These are phyloP conservation scores for Coprinopsis strossmayeri DNA, from an alignment of 768 basidiomycete genomes.

Conservation along the genomic window DNA sequence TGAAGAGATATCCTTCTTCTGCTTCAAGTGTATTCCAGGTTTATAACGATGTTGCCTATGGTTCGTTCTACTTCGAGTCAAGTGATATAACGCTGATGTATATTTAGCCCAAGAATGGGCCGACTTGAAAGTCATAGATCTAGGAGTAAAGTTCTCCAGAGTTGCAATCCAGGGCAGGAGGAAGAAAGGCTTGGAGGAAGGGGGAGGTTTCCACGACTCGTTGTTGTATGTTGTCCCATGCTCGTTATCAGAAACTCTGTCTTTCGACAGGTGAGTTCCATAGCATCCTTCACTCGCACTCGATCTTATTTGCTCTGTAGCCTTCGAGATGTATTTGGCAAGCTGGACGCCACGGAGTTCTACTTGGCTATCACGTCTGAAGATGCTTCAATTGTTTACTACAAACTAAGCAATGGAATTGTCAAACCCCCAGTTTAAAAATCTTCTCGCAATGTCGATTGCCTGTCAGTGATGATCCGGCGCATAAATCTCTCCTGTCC, in stretches of 20 bases:
- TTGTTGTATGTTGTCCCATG: constrained; percentile 58
- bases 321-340: constrained; percentile 51
- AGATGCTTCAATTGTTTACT: constrained; percentile 81
- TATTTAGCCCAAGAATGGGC: constrained; percentile 66
- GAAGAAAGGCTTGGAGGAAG: constrained; percentile 24
- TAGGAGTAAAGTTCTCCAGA: constrained; percentile 41
- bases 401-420: constrained; percentile 72
- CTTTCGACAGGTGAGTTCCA: constrained; percentile 48
- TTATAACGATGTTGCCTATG: constrained; percentile 66
- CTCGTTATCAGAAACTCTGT: constrained; percentile 57
- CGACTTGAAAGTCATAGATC: constrained; percentile 55
- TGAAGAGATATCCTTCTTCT: constrained; percentile 55
- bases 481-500: too few species aligned
- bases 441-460: too few species aligned
- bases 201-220: constrained; percentile 28
- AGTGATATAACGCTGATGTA: constrained; percentile 5
- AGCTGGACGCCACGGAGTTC: constrained; percentile 41
- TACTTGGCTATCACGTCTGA: constrained; percentile 69
- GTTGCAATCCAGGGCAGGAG: constrained; percentile 55
- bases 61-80: constrained; percentile 35
- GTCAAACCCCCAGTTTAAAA: constrained; percentile 64
- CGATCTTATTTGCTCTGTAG: constrained; percentile 24
- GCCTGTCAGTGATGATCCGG: too few species aligned
- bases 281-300: background rate
- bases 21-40: constrained; percentile 64